Evolutionary conservation across 805 yeast genomes (phyloP).

Genomic region (Candida germanica): DNA sequence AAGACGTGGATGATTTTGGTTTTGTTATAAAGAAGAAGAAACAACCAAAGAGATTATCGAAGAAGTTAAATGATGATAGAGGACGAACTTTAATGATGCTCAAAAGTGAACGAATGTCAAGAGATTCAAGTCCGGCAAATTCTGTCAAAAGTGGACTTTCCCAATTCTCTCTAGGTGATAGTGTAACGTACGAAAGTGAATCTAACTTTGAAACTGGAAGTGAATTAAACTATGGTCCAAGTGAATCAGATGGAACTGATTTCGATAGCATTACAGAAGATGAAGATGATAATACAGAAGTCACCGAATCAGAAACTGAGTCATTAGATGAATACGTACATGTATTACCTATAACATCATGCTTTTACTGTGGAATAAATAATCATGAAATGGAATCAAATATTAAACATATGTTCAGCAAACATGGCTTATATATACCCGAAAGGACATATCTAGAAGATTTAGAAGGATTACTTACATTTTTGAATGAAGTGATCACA

Average conservation of each 20-base stretch:
- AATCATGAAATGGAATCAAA: constrained; percentile 55
- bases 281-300: constrained; percentile 17
- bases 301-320: constrained; percentile 13
- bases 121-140: constrained; percentile 35
- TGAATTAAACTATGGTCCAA: constrained; percentile 45
- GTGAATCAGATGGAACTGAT: constrained; percentile 9
- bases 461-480: constrained; percentile 36
- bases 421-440: constrained; percentile 47
- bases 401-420: constrained; percentile 40
- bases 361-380: constrained; percentile 57
- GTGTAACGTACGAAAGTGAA: constrained; percentile 18
- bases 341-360: constrained; percentile 43
- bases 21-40: constrained; percentile 29
- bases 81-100: constrained; percentile 1
- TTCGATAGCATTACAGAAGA: constrained; percentile 19
- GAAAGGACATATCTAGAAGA: constrained; percentile 37
- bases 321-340: constrained; percentile 19
- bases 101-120: constrained; percentile 13
- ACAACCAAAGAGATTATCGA: neutral
- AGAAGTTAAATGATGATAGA: neutral
- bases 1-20: constrained; percentile 54
- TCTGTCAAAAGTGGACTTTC: constrained; percentile 56
- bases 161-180: constrained; percentile 44
- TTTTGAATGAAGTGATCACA: constrained; percentile 35
- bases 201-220: constrained; percentile 47